Percentiles rank a stretch among this genome's conserved stretches.
phyloP scores from a whole-genome alignment of 164 flowering plant species.

The Buxus sempervirens region DNA sequence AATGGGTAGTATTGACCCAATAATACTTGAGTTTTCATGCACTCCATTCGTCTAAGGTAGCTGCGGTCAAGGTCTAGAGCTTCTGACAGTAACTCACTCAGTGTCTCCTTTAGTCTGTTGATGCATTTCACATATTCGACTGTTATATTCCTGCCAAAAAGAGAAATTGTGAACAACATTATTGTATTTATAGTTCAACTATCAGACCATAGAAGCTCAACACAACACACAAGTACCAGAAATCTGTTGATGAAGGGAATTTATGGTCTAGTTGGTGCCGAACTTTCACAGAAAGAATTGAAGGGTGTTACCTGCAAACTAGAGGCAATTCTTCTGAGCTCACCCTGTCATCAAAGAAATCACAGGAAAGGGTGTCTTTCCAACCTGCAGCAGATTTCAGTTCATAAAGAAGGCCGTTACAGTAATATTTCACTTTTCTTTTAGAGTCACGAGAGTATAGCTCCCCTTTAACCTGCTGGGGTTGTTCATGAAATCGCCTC shows the following conservation, averaged over 20 bases:
- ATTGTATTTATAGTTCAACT: too few species aligned
- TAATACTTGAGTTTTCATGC: background rate
- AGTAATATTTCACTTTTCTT: slow-evolving; percentile 3
- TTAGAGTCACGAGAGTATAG: slow-evolving; percentile 13
- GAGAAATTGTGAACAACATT: too few species aligned
- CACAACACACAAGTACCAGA: too few species aligned
- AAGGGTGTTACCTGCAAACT: slow-evolving; percentile 12
- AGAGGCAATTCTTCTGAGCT: slow-evolving; percentile 17
- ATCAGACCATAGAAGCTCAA: too few species aligned
- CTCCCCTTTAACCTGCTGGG: slow-evolving; percentile 8
- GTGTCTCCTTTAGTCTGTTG: too few species aligned
- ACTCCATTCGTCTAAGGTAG: slow-evolving; percentile 2
- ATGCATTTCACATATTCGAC: too few species aligned
- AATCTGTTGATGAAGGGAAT: too few species aligned
- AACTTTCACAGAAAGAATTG: background rate
- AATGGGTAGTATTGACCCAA: slow-evolving; percentile 13
- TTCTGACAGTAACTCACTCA: slow-evolving; percentile 9
- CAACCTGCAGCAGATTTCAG: slow-evolving; percentile 17
- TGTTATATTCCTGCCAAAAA: too few species aligned
- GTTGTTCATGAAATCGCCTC: slow-evolving; percentile 15
- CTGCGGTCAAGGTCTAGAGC: slow-evolving; percentile 11
- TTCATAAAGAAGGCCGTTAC: slow-evolving; percentile 18
- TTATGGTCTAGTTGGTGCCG: too few species aligned
- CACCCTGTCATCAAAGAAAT: background rate
- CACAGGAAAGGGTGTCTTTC: slow-evolving; percentile 18